A percentile compares a stretch with the other conserved stretches of the same genome.
These are phyloP conservation scores for Orbilia blumenaviensis DNA, from an alignment of 2,329 filamentous ascomycete species.

Conservation along the genomic window DNA sequence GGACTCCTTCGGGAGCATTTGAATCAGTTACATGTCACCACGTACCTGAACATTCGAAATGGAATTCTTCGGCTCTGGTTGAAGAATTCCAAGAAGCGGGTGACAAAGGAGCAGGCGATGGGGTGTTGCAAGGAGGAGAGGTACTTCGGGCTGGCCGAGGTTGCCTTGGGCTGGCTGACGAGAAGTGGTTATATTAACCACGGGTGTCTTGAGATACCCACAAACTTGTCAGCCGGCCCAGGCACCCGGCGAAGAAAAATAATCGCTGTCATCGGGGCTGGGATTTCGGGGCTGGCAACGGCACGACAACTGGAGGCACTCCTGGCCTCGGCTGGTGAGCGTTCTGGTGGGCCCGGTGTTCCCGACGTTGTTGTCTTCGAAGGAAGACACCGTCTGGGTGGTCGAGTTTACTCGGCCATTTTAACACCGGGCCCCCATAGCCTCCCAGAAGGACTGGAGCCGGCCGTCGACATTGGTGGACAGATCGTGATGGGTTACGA, in stretches of 20 bases:
- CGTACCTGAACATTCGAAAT: slow-evolving; percentile 95
- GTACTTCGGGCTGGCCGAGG: slow-evolving; percentile 86
- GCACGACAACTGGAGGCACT: slow-evolving; percentile 90
- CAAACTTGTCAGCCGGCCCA: slow-evolving; percentile 59
- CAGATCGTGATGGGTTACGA: slow-evolving; percentile 99
- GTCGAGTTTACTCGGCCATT: slow-evolving; percentile 88
- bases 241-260: slow-evolving; percentile 68
- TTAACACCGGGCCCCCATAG: slow-evolving; percentile 68
- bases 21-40: slow-evolving; percentile 87
- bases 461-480: slow-evolving; percentile 92
- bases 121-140: slow-evolving; percentile 87
- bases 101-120: slow-evolving; percentile 84
- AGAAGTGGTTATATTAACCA: slow-evolving; percentile 96
- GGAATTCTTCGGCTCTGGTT: slow-evolving; percentile 91
- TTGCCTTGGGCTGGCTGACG: slow-evolving; percentile 92
- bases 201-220: slow-evolving; percentile 81
- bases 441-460: slow-evolving; percentile 67
- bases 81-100: slow-evolving; percentile 81
- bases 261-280: slow-evolving; percentile 87
- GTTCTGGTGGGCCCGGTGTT: slow-evolving; percentile 72
- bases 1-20: slow-evolving; percentile 80
- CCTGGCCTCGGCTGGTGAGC: slow-evolving; percentile 79
- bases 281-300: slow-evolving; percentile 91
- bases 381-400: slow-evolving; percentile 85
- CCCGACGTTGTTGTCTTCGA: slow-evolving; percentile 81